Conservation (phyloP, 2,329 filamentous ascomycete species). For the Emericellopsis atlantica region DNA sequence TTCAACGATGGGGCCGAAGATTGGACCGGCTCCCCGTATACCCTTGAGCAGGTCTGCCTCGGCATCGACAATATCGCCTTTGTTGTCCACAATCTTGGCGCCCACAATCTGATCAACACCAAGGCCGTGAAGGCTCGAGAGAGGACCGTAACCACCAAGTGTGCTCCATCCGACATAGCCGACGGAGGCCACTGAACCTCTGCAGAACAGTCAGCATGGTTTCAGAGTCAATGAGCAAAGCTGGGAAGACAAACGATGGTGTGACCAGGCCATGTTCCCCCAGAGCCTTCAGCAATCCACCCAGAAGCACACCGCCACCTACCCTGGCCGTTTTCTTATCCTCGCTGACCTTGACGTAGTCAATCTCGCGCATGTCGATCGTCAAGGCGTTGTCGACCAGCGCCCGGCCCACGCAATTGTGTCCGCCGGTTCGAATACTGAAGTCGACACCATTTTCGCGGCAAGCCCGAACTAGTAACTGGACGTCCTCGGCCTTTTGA, state of each 20-base stretch:
- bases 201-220: too few relatives aligned
- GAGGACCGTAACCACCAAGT: conserved; percentile 20
- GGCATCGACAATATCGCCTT: conserved; percentile 13
- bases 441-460: neutral
- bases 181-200: conserved; percentile 4
- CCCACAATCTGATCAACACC: conserved; percentile 23
- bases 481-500: neutral
- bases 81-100: conserved; percentile 12
- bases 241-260: neutral
- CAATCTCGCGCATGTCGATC: conserved; percentile 2
- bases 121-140: conserved; percentile 14
- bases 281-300: conserved; percentile 11
- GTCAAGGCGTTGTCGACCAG: neutral
- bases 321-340: conserved; percentile 2
- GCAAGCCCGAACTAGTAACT: neutral
- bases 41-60: conserved; percentile 13
- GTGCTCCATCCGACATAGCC: conserved; percentile 22
- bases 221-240: too few relatives aligned
- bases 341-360: neutral
- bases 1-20: conserved; percentile 13
- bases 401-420: neutral
- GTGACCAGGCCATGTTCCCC: conserved; percentile 1
- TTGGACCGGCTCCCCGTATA: conserved; percentile 13
- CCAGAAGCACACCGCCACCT: conserved; percentile 10
- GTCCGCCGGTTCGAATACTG: conserved; percentile 1